Evolutionary conservation across 2,329 filamentous ascomycete species (phyloP).

Genomic region (Phialophora verrucosa): DNA sequence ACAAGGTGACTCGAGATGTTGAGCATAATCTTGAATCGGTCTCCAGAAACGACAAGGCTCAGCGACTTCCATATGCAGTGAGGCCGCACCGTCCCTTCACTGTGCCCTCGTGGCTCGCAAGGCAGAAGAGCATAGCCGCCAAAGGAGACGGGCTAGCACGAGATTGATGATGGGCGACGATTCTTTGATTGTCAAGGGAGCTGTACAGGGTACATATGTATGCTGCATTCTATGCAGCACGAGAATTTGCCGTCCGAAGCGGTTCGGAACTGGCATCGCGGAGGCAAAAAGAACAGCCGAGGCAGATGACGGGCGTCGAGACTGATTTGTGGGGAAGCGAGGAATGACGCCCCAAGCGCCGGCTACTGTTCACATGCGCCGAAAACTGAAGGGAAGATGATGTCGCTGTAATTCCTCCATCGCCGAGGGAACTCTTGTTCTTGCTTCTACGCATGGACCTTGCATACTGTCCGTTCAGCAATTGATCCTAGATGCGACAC

Average conservation of each 20-base stretch:
- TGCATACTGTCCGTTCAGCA: conserved; percentile 6
- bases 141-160: not conserved
- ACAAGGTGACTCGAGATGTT: not conserved
- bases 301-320: conserved; percentile 3
- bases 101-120: not conserved
- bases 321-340: conserved; percentile 17
- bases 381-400: conserved; percentile 10
- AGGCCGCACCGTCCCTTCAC: not conserved
- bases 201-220: not conserved
- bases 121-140: not conserved
- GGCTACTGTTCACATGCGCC: conserved; percentile 20
- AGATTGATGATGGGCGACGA: not conserved
- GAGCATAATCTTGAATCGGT: not conserved
- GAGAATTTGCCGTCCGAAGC: not conserved
- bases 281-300: conserved; percentile 10
- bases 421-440: conserved; percentile 17
- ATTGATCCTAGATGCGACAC: not conserved
- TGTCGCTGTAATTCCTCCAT: conserved; percentile 20
- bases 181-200: not conserved
- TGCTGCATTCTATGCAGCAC: not conserved
- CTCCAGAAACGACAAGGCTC: not conserved
- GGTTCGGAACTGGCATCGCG: not conserved
- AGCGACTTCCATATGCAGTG: not conserved
- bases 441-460: conserved; percentile 14
- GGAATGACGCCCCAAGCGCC: conserved; percentile 4